Evolutionary conservation across 2,329 filamentous ascomycete genomes (phyloP), one percentile per base, ranked within the genome.

Genomic region (Chaetomium globosum): DNA sequence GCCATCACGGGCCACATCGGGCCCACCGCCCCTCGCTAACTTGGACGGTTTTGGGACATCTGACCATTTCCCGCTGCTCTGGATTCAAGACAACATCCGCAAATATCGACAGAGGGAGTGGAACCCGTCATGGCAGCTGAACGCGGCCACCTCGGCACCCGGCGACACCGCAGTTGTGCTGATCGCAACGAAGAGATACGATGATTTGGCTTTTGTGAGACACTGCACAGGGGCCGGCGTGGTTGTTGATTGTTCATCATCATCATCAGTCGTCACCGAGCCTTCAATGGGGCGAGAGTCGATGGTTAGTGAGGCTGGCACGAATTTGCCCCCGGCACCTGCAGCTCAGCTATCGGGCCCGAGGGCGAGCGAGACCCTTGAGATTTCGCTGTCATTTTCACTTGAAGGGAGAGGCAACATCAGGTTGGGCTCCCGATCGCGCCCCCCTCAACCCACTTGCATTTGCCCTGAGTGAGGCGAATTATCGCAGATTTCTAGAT

Each of bases 11-110:
- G 39, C 49, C 55, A 61, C 51, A 61, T 39, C 16, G 53, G 65
- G n/a, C 51, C 65, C 65, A 64, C 65, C 51, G 13, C 49, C 33
- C 31, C 67, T 69, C 67, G 67, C 67, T 69, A 65, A 61, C 64
- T 53, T 61, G 53, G 39, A 43, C 65, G 61, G 16, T 67, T 69
- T 68, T 68, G 57, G 65, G 67, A 49, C 54, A 63, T 63, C 57
- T 65, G 63, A 63, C 65, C 49, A 54, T 56, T 43, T 56, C n/a
- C 26, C 52, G 28, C 31, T 30, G 26, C 13, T 56, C 36, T 43
- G 21, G 23, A 36, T 59, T 59, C 39, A 39, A 59, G 30, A 55
- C 48, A 48, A 21, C 49, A 21, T 36, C 36, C 30, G 16, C 13
- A 33, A 43, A 39, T 43, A 33, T 46, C 31, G 48, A 63, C 60